A percentile compares a stretch with the other conserved stretches of the same genome.
phyloP scores from a whole-genome alignment of 768 basidiomycete genomes.

The Leucocoprinus sp. region DNA sequence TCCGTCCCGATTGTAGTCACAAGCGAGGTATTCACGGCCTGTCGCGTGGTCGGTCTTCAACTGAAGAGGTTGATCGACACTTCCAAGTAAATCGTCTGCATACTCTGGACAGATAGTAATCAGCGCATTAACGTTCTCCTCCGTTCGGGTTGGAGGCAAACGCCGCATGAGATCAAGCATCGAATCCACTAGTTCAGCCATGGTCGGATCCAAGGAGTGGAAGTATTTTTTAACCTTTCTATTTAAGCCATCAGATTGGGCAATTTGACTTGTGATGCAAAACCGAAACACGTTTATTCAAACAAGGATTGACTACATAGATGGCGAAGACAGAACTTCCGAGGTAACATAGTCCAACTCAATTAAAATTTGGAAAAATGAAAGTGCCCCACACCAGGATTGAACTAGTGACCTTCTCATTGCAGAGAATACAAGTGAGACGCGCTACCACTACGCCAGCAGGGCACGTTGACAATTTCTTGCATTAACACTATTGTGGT shows the following conservation, averaged over 20 bases:
- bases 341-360: too few relatives aligned
- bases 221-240: slow-evolving; percentile 2
- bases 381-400: slow-evolving; percentile 30
- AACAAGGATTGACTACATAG: background rate
- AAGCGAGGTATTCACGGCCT: slow-evolving; percentile 85
- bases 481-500: background rate
- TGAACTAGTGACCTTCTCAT: slow-evolving; percentile 36
- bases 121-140: slow-evolving; percentile 79
- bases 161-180: slow-evolving; percentile 96
- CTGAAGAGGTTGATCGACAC: slow-evolving; percentile 90
- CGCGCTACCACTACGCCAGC: slow-evolving; percentile 35
- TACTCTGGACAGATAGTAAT: slow-evolving; percentile 84
- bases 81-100: slow-evolving; percentile 89
- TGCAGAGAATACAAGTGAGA: slow-evolving; percentile 34
- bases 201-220: slow-evolving; percentile 19
- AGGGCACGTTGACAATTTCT: slow-evolving; percentile 16
- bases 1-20: slow-evolving; percentile 90
- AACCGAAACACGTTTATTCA: background rate
- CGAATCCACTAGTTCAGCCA: slow-evolving; percentile 78
- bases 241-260: background rate
- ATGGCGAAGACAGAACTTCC: background rate
- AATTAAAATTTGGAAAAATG: slow-evolving; percentile 9
- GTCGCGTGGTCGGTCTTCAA: slow-evolving; percentile 71
- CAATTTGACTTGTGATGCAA: background rate
- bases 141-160: slow-evolving; percentile 84